These are phyloP conservation scores for Phytophthora vignae DNA, from an alignment of 352 stramenopile species.

Conservation along the genomic window DNA sequence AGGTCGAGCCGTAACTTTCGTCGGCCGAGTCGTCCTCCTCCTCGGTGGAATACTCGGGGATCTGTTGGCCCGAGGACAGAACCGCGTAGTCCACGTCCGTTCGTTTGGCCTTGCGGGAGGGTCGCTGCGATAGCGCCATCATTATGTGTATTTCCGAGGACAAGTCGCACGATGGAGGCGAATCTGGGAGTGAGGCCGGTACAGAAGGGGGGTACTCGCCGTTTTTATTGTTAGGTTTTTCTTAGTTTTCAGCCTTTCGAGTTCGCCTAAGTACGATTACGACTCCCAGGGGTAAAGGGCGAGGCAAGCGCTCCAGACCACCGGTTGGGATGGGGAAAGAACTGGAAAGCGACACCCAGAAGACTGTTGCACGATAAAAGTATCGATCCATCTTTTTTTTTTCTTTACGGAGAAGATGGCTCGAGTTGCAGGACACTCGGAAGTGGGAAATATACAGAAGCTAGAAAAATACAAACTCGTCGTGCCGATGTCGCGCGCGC, in stretches of 20 bases:
- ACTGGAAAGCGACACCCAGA: constrained; percentile 17
- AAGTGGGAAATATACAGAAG: background rate
- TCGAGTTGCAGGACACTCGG: background rate
- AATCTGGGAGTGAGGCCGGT: constrained; percentile 43
- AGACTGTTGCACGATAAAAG: constrained; percentile 28
- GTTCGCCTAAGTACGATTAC: constrained; percentile 39
- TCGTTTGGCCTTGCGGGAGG: constrained; percentile 74
- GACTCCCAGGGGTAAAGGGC: constrained; percentile 18
- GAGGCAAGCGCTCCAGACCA: constrained; percentile 32
- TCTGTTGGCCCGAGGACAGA: constrained; percentile 78
- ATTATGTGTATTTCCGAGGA: constrained; percentile 14
- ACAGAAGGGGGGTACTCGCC: constrained; percentile 28
- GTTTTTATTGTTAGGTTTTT: constrained; percentile 40
- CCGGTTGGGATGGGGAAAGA: constrained; percentile 39
- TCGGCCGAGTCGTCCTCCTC: constrained; percentile 64
- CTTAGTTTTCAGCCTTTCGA: constrained; percentile 24
- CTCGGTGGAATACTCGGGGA: constrained; percentile 83
- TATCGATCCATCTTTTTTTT: background rate
- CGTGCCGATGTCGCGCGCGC: background rate
- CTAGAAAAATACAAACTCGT: no score
- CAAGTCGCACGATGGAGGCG: constrained; percentile 28
- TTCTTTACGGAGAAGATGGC: background rate
- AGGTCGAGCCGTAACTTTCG: constrained; percentile 48
- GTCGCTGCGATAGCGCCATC: constrained; percentile 45
- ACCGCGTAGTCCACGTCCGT: constrained; percentile 83